These are phyloP conservation scores for Botrytis elliptica DNA, from an alignment of 2,329 filamentous ascomycete species.

Conservation along the genomic window DNA sequence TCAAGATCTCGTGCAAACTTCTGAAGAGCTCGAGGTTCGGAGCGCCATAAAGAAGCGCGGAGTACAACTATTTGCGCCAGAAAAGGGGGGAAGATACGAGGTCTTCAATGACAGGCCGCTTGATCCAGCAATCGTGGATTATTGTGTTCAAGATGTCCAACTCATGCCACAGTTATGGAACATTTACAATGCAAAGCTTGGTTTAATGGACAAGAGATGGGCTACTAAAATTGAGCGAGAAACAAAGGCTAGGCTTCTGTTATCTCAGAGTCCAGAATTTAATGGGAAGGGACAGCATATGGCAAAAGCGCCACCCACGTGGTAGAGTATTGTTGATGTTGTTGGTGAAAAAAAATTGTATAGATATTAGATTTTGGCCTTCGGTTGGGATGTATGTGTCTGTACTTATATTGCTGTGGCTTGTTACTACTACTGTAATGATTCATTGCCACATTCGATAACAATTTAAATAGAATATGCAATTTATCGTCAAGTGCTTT, in stretches of 20 bases:
- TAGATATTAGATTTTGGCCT: neutral
- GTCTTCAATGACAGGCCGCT: constrained; percentile 51
- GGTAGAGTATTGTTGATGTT: neutral
- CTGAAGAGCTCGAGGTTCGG: constrained; percentile 36
- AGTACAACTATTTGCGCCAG: constrained; percentile 42
- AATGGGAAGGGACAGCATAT: constrained; percentile 19
- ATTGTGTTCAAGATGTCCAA: constrained; percentile 49
- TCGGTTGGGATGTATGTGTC: neutral
- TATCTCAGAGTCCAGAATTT: constrained; percentile 15
- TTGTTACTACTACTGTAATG: no score
- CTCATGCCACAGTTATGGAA: constrained; percentile 44
- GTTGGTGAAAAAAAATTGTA: neutral
- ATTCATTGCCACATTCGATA: neutral
- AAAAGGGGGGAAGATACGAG: constrained; percentile 46
- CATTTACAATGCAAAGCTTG: constrained; percentile 35
- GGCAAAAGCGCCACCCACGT: constrained; percentile 11
- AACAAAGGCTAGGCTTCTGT: constrained; percentile 16
- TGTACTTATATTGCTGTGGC: neutral
- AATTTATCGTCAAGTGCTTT: no score
- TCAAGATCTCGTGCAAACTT: constrained; percentile 29
- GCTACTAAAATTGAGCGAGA: constrained; percentile 12
- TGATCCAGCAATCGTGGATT: constrained; percentile 41
- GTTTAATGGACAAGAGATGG: neutral
- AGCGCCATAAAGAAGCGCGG: constrained; percentile 42
- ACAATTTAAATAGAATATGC: neutral